Base-by-base conservation (phyloP, 345 rosid genomes). In the Rhodamnia argentea region DNA sequence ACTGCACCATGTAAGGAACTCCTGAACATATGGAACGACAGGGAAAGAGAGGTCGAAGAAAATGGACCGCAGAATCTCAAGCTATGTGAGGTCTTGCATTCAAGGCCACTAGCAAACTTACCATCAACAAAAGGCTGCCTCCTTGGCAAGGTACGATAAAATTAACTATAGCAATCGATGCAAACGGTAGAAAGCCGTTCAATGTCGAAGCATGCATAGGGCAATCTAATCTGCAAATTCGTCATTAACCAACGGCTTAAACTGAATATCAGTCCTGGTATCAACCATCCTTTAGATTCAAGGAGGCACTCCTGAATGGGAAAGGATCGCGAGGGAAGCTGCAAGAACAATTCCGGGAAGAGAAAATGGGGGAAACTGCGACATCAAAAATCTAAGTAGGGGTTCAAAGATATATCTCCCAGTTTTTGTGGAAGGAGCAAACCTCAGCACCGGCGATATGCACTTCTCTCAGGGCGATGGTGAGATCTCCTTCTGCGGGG, bases 381-480 rank as follows among this genome's bases (percentile, higher is more conserved):
- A 96, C 89, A 97, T 96, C 16, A 97, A 96, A 83, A 96, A 97
- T 86, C 92, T 96, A 52, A 96, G 98, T 53, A 91, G 96, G 91
- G 98, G 99, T 58, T 95, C 97, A 9, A 97, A 93, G 86, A 87
- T 95, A 85, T 97, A 95, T 75, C 95, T 97, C 76, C 97, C 99
- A 3, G 98, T 97, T 52, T 95, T 95, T 58, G 93, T 97, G 6
- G 99, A 95, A 59, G 98, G 98, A 40, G 99, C 98, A 52, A 95
- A 96, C 83, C 89, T 97, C 84, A 97, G 98, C 81, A 94, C 98
- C 0, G 98, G 99, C 22, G 98, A 97, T 59, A 97, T 97, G 99
- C 99, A 97, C 88, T 97, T 95, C 84, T 97, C 99, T 16, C 97
- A 96, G 92, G 99, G 98, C 24, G 99, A 96, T 87, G 99, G 98